Conservation (phyloP, 208 protist genomes). For the Trypanosoma rangeli region DNA sequence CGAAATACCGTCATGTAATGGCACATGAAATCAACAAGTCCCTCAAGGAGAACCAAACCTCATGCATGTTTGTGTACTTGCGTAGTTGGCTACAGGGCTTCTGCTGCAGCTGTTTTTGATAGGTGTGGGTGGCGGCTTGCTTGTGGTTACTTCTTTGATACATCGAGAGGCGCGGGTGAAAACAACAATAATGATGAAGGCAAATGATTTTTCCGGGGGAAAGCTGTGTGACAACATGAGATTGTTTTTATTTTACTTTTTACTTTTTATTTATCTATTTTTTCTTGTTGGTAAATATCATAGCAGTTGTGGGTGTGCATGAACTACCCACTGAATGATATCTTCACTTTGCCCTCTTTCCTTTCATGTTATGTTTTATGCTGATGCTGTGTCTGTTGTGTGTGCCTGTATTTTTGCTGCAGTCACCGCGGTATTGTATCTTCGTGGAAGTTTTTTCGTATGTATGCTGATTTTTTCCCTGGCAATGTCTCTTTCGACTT, state of each 20-base stretch:
- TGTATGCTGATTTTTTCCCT: not conserved
- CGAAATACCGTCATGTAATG: not conserved
- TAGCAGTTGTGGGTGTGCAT: not conserved
- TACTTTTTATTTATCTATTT: not conserved
- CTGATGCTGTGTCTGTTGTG: not conserved
- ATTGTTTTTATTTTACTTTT: not conserved
- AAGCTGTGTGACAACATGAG: not conserved
- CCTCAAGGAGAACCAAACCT: not conserved
- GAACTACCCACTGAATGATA: not conserved
- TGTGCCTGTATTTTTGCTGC: not conserved
- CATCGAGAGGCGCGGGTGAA: not conserved
- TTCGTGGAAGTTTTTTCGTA: not conserved
- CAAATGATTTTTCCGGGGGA: not conserved
- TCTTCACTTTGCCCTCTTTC: not conserved
- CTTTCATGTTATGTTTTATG: not conserved
- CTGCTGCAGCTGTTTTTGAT: too few species aligned
- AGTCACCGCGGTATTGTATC: not conserved
- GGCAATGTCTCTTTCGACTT: not conserved
- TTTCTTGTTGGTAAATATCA: not conserved
- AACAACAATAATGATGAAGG: not conserved
- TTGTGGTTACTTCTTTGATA: not conserved
- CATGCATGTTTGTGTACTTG: not conserved
- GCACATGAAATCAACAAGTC: not conserved
- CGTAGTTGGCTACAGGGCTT: not conserved
- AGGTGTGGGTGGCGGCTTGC: too few species aligned